Evolutionary conservation across 805 yeast genomes (phyloP).

Genomic region (Nakazawaea populi): DNA sequence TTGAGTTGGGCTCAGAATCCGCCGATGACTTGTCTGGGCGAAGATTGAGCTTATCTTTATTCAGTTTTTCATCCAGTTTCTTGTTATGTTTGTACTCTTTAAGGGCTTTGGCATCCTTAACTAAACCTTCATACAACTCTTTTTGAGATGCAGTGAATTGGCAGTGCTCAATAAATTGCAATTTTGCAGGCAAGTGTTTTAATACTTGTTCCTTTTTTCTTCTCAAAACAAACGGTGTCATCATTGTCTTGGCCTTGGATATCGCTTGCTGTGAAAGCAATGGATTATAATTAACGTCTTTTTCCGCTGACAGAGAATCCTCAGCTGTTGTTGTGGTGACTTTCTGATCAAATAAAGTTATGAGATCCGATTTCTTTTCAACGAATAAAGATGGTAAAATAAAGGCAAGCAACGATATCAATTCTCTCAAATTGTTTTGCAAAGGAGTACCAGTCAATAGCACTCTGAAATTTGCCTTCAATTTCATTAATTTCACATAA

Average conservation of each 20-base stretch:
- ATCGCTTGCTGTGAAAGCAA: constrained; percentile 88
- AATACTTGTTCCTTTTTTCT: constrained; percentile 90
- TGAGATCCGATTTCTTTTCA: constrained; percentile 76
- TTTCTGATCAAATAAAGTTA: constrained; percentile 80
- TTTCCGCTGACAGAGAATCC: constrained; percentile 25
- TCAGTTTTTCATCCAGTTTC: background rate
- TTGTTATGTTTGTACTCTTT: constrained; percentile 14
- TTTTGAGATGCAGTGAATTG: constrained; percentile 51
- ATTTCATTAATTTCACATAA: constrained; percentile 77
- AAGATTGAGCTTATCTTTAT: background rate
- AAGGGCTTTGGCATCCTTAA: constrained; percentile 37
- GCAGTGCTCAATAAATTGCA: constrained; percentile 59
- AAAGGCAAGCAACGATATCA: constrained; percentile 85
- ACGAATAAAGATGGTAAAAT: constrained; percentile 80
- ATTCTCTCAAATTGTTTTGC: constrained; percentile 86
- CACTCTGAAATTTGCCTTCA: constrained; percentile 78
- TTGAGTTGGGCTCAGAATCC: constrained; percentile 36
- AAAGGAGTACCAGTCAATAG: constrained; percentile 95
- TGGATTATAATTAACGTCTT: constrained; percentile 59
- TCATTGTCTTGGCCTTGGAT: constrained; percentile 91
- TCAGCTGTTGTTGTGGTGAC: constrained; percentile 46
- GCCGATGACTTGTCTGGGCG: background rate
- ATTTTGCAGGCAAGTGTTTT: constrained; percentile 79
- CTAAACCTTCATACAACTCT: constrained; percentile 54
- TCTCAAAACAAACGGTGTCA: constrained; percentile 94